A percentile compares a stretch with the other conserved stretches of the same genome.
These are phyloP conservation scores for Chytriomyces sp. DNA, from an alignment of 192 early-diverging fungal genomes.

Conservation along the genomic window DNA sequence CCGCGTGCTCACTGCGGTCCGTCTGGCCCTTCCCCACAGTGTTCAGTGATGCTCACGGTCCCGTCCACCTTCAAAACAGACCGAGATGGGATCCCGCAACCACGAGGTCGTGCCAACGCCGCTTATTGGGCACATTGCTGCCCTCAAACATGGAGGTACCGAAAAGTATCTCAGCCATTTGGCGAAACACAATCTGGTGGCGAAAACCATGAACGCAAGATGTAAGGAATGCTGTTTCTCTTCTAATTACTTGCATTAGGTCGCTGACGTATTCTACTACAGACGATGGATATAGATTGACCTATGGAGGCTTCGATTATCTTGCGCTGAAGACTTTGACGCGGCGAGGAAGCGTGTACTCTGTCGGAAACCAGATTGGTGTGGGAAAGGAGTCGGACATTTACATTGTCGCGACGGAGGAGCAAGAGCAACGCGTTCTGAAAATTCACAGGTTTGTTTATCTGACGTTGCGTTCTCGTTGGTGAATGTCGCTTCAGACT, in stretches of 20 bases:
- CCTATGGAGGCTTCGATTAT: conserved; percentile 99
- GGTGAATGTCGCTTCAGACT: conserved; percentile 55
- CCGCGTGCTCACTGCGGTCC: conserved; percentile 90
- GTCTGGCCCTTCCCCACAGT: conserved; percentile 4
- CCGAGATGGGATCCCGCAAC: conserved; percentile 97
- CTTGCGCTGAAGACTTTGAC: conserved; percentile 91
- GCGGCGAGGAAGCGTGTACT: conserved; percentile 82
- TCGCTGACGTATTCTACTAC: neutral
- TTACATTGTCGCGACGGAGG: conserved; percentile 93
- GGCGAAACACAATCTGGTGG: conserved; percentile 87
- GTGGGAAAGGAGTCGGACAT: conserved; percentile 99
- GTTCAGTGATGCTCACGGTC: neutral
- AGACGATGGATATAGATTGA: conserved; percentile 95
- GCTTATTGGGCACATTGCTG: conserved; percentile 95
- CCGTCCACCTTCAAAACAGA: conserved; percentile 37
- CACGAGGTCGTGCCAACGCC: conserved; percentile 95
- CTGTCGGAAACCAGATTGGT: conserved; percentile 99
- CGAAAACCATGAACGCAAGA: conserved; percentile 77
- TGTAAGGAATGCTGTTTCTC: too few species aligned
- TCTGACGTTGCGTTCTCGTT: neutral
- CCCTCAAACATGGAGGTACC: conserved; percentile 81
- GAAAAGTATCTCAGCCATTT: conserved; percentile 85
- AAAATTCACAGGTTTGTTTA: conserved; percentile 81
- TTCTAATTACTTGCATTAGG: too few species aligned
- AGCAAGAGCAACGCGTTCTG: conserved; percentile 87